Percentiles rank a stretch among this genome's conserved stretches.
phyloP scores from a whole-genome alignment of 2,329 filamentous ascomycete genomes.

The Fusarium citri region DNA sequence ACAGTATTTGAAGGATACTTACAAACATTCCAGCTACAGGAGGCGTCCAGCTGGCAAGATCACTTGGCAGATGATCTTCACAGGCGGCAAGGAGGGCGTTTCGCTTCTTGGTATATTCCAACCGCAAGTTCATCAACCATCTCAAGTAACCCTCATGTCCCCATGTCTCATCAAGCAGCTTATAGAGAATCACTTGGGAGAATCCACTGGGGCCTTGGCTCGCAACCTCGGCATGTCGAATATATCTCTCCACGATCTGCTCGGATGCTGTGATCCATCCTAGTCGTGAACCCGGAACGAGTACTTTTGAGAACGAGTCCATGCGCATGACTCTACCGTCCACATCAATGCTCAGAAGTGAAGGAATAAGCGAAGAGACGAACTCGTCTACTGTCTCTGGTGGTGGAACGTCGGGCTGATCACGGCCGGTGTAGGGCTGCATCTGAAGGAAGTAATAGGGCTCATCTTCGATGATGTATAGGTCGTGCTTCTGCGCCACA shows the following conservation, averaged over 20 bases:
- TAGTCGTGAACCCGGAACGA: constrained; percentile 82
- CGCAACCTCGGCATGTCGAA: constrained; percentile 83
- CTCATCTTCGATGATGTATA: constrained; percentile 91
- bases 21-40: constrained; percentile 96
- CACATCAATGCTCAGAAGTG: constrained; percentile 81
- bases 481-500: constrained; percentile 83
- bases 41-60: constrained; percentile 81
- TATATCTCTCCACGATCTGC: constrained; percentile 85
- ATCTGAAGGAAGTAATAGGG: constrained; percentile 96
- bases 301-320: constrained; percentile 93
- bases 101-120: constrained; percentile 83
- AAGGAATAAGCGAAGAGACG: constrained; percentile 70
- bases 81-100: constrained; percentile 83
- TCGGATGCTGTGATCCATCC: constrained; percentile 92
- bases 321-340: constrained; percentile 91
- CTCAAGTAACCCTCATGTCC: constrained; percentile 89
- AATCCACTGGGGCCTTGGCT: constrained; percentile 89
- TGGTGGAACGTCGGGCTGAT: constrained; percentile 62
- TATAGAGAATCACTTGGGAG: constrained; percentile 85
- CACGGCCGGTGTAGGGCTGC: constrained; percentile 74
- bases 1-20: constrained; percentile 55
- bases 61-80: constrained; percentile 78
- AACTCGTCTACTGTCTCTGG: constrained; percentile 77
- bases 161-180: constrained; percentile 93
- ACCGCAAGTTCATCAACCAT: constrained; percentile 86